Evolutionary conservation across 495 filamentous ascomycete genomes (phyloP).

Genomic region (Niebla homalea): DNA sequence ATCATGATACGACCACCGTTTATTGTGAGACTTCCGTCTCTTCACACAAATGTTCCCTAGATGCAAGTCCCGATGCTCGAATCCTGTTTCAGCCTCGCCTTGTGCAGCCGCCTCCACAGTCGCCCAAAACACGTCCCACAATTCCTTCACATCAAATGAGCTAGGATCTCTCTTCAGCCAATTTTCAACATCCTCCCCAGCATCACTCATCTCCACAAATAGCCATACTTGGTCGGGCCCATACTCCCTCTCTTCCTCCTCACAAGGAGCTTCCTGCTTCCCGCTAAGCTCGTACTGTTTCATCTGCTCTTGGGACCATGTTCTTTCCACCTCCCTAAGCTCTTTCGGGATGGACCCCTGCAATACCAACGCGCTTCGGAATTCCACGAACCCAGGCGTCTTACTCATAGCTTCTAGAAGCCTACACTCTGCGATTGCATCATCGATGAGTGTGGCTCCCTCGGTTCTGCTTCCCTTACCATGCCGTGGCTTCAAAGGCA

Average conservation of each 20-base stretch:
- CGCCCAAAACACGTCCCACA: conserved; percentile 81
- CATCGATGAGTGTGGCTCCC: conserved; percentile 35
- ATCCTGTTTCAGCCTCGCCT: conserved; percentile 57
- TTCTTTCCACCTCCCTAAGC: conserved; percentile 49
- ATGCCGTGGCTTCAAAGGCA: conserved; percentile 32
- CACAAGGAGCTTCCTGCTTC: conserved; percentile 17
- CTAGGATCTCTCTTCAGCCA: conserved; percentile 27
- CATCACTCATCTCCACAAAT: conserved; percentile 78
- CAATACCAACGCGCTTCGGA: conserved; percentile 63
- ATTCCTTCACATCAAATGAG: conserved; percentile 38
- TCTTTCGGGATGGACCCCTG: conserved; percentile 50
- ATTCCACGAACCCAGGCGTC: conserved; percentile 85
- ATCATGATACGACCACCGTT: too few relatives aligned
- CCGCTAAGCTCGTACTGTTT: not conserved
- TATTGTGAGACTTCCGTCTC: conserved; percentile 5
- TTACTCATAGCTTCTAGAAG: conserved; percentile 64
- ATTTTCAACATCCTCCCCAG: conserved; percentile 63
- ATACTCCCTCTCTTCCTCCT: conserved; percentile 27
- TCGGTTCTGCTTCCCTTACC: conserved; percentile 28
- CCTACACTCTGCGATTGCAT: conserved; percentile 52
- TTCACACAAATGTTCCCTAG: conserved; percentile 74
- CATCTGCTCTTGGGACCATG: conserved; percentile 43
- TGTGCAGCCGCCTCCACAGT: conserved; percentile 63
- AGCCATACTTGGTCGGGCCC: conserved; percentile 59
- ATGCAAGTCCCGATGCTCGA: conserved; percentile 88